These are phyloP conservation scores for Dianthus caryophyllus DNA, from an alignment of 148 eudicot genomes.

Conservation along the genomic window DNA sequence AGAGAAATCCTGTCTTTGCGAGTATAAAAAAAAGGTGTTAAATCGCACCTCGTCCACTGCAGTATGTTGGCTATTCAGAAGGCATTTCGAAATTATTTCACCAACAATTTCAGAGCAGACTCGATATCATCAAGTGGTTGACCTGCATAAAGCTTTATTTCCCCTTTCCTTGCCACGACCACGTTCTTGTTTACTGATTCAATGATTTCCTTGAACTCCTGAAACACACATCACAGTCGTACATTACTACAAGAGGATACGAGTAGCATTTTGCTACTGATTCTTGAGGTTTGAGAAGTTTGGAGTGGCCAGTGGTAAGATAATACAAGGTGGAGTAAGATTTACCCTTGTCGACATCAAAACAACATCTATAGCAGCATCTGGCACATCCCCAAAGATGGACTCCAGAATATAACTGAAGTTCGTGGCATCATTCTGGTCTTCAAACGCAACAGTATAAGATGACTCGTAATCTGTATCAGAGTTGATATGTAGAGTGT, in stretches of 20 bases:
- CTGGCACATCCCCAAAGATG: conserved; percentile 61
- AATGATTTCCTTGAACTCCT: conserved; percentile 53
- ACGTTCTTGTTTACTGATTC: conserved; percentile 40
- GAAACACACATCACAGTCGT: conserved; percentile 15
- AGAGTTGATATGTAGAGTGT: conserved; percentile 36
- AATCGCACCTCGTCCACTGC: background rate
- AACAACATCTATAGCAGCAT: conserved; percentile 47
- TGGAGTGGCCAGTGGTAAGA: too few species aligned
- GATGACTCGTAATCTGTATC: conserved; percentile 26
- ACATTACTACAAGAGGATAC: conserved; percentile 5
- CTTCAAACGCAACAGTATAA: conserved; percentile 76
- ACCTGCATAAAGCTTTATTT: conserved; percentile 76
- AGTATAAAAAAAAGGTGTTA: background rate
- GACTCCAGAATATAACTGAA: conserved; percentile 76
- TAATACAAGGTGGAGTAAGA: background rate
- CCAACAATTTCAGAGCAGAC: conserved; percentile 49
- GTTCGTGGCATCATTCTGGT: conserved; percentile 76
- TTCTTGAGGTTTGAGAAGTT: too few species aligned
- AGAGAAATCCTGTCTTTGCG: background rate
- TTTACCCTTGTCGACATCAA: conserved; percentile 62
- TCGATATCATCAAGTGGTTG: conserved; percentile 79
- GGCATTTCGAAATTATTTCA: conserved; percentile 23
- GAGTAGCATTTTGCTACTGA: background rate
- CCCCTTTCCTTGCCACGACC: conserved; percentile 69
- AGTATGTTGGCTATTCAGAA: background rate